phyloP scores from a whole-genome alignment of 192 early-diverging fungal species.

The Fimicolochytrium jonesii region DNA sequence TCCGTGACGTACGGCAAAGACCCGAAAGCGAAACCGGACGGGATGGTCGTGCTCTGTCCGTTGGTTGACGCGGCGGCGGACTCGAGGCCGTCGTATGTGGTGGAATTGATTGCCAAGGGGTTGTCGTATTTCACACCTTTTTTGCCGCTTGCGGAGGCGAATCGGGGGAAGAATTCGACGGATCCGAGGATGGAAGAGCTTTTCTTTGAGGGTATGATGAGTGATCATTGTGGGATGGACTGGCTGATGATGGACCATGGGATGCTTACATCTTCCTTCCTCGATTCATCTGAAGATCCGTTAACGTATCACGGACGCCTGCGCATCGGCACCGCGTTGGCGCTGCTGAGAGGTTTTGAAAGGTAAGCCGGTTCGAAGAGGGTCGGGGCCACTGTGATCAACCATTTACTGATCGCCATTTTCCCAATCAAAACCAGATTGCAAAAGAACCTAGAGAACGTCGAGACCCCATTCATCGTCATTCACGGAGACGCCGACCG shows the following conservation, averaged over 20 bases:
- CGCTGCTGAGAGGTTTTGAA: slow-evolving; percentile 18
- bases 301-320: slow-evolving; percentile 19
- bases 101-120: slow-evolving; percentile 13
- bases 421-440: too few species aligned
- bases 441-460: slow-evolving; percentile 5
- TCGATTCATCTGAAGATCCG: too few species aligned
- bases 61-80: slow-evolving; percentile 1
- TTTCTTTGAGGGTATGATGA: slow-evolving; percentile 8
- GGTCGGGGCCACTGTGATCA: too few species aligned
- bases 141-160: slow-evolving; percentile 21
- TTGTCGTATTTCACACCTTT: slow-evolving; percentile 2
- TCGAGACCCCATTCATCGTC: slow-evolving; percentile 17
- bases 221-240: too few species aligned
- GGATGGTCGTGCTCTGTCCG: slow-evolving; percentile 20
- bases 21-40: neutral
- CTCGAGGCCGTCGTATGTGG: slow-evolving; percentile 3
- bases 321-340: slow-evolving; percentile 16
- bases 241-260: too few species aligned
- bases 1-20: neutral
- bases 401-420: too few species aligned
- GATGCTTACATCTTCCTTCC: too few species aligned
- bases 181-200: slow-evolving; percentile 12
- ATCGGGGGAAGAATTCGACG: slow-evolving; percentile 19
- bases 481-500: slow-evolving; percentile 22
- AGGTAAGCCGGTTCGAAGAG: slow-evolving; percentile 1